A percentile compares a stretch with the other conserved stretches of the same genome.
These are phyloP conservation scores for Mortierella alpina DNA, from an alignment of 192 early-diverging fungal genomes.

Conservation along the genomic window DNA sequence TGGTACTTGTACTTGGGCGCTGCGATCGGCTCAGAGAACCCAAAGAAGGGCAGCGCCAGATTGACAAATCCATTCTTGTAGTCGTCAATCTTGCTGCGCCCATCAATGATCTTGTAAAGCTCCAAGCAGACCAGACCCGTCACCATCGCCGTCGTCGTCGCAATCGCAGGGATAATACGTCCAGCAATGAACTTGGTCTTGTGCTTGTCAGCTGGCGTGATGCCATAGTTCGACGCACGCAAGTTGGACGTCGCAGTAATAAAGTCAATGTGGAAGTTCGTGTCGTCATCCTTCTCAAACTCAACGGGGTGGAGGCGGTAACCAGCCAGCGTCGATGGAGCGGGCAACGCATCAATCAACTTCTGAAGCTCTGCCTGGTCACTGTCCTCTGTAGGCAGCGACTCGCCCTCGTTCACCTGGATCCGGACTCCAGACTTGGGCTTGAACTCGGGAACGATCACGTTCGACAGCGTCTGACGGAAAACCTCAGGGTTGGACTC, in stretches of 20 bases:
- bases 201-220: conserved; percentile 78
- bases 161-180: conserved; percentile 92
- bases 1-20: conserved; percentile 90
- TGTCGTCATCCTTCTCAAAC: conserved; percentile 99
- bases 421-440: conserved; percentile 97
- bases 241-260: conserved; percentile 98
- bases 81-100: conserved; percentile 85
- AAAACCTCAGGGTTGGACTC: conserved; percentile 80
- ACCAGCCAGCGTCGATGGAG: conserved; percentile 82
- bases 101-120: conserved; percentile 93
- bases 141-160: conserved; percentile 95
- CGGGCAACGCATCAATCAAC: conserved; percentile 76
- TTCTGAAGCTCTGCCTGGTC: conserved; percentile 73
- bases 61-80: conserved; percentile 99
- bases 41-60: conserved; percentile 98
- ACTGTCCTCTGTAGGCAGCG: conserved; percentile 56
- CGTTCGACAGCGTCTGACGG: conserved; percentile 63
- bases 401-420: conserved; percentile 92
- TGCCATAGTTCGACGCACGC: conserved; percentile 86
- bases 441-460: conserved; percentile 83
- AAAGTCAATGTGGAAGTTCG: conserved; percentile 99
- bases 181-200: conserved; percentile 92
- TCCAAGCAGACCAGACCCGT: conserved; percentile 98
- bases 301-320: conserved; percentile 90
- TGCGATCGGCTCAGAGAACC: conserved; percentile 97